Evolutionary conservation across 257 asterid genomes (phyloP), one percentile per base, ranked within the genome.

Genomic region (Ligustrum vulgare): DNA sequence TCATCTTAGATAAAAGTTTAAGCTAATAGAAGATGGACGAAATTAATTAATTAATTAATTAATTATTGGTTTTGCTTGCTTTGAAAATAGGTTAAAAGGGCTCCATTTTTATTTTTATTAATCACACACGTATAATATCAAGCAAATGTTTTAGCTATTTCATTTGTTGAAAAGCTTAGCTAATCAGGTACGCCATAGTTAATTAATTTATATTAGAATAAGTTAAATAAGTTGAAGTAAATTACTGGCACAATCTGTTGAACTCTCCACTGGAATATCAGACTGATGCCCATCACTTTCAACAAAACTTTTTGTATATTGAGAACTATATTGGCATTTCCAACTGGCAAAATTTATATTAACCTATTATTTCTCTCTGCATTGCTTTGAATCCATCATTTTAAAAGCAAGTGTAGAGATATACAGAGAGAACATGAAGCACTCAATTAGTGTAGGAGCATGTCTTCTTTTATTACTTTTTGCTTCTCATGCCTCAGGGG

Each of bases 381-480:
- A 49, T 15, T 49, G 23, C 60, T 5, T 16, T 23, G 7, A 49
- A 15, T 49, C 60, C 18, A 49, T 23, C 23, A 49, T 49, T 49
- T 49, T 8, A 49, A 18, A 13, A 49, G 8, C 60, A 16, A 49
- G 60, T 15, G 12, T 15, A 70, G 51, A 45, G 62, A 33, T 56
- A 15, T 0, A 41, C 0, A 56, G 5, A 67, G 11, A 8, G 34
- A 76, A 64, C 51, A 80, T 77, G 84, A 75, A 25, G 25, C 15
- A 23, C 72, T 56, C 9, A 49, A 5, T 74, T 45, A 75, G 18
- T 6, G 67, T 10, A 3, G 80, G 35, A 13, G 67, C 39, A 8
- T 16, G 76, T 63, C 70, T 81, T 15, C 68, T 71, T 31, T 7
- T 79, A 23, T 34, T 80, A 64, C 1, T 81, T 43, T 70, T 80